Percentiles rank a stretch among this genome's conserved stretches.
Evolutionary conservation across 1,284 basidiomycete species (phyloP).

Genomic region (Farysia itapuensis): DNA sequence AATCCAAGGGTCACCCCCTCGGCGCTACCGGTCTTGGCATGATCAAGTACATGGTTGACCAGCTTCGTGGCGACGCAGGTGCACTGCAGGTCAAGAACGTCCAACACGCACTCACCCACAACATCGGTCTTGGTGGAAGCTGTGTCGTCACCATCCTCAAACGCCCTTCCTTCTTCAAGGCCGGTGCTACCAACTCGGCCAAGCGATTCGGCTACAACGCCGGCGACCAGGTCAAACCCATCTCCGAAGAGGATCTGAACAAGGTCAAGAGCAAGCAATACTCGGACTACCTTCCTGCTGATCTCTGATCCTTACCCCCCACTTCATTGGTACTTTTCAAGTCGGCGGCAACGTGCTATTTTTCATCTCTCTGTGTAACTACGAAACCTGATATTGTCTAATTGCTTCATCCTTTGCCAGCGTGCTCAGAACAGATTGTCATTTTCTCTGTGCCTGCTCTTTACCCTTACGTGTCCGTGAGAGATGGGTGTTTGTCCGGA

Average conservation of each 20-base stretch:
- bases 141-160: slow-evolving; percentile 47
- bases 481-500: too few species aligned
- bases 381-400: too few species aligned
- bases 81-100: slow-evolving; percentile 69
- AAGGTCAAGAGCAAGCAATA: slow-evolving; percentile 52
- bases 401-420: too few species aligned
- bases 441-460: too few species aligned
- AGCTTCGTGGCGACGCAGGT: slow-evolving; percentile 61
- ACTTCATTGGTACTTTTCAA: too few species aligned
- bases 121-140: slow-evolving; percentile 73
- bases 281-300: slow-evolving; percentile 45
- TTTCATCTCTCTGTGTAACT: too few species aligned
- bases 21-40: slow-evolving; percentile 83
- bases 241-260: slow-evolving; percentile 48
- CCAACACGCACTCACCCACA: slow-evolving; percentile 79
- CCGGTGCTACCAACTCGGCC: slow-evolving; percentile 32
- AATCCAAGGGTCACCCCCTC: slow-evolving; percentile 77
- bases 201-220: slow-evolving; percentile 53
- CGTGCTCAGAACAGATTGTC: too few species aligned
- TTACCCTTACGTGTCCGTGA: too few species aligned
- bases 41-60: slow-evolving; percentile 80
- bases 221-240: slow-evolving; percentile 37
- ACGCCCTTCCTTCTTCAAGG: slow-evolving; percentile 45
- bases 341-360: too few species aligned
- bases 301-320: slow-evolving; percentile 11